Evolutionary conservation across 768 basidiomycete genomes (phyloP).

Genomic region (Calocera viscosa): DNA sequence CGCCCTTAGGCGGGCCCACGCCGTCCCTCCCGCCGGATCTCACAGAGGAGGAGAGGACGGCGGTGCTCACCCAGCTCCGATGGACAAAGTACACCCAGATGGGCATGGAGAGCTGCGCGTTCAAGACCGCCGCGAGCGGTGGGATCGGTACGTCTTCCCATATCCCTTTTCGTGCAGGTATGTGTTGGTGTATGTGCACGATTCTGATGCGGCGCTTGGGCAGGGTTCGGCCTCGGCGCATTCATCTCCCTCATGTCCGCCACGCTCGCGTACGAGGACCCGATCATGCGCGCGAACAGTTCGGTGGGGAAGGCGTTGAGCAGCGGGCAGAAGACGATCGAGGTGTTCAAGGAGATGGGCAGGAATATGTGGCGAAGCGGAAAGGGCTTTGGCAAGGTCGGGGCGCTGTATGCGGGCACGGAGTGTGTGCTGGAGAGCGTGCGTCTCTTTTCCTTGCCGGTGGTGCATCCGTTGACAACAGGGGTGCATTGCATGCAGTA

Average conservation of each 20-base stretch:
- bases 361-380: conserved; percentile 80
- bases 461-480: neutral
- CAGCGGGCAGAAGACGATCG: conserved; percentile 64
- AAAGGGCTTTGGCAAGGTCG: conserved; percentile 88
- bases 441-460: conserved; percentile 29
- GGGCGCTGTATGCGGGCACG: conserved; percentile 83
- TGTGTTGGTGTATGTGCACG: neutral
- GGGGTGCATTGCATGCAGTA: conserved; percentile 43
- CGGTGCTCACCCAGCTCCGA: conserved; percentile 56
- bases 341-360: conserved; percentile 90
- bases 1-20: neutral
- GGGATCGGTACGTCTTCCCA: conserved; percentile 55
- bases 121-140: conserved; percentile 71
- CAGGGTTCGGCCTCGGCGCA: conserved; percentile 84
- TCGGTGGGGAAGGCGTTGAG: conserved; percentile 32
- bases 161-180: neutral
- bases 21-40: conserved; percentile 56
- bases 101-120: conserved; percentile 76
- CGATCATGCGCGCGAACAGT: conserved; percentile 55
- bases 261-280: conserved; percentile 92
- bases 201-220: neutral
- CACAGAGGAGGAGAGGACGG: conserved; percentile 63
- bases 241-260: conserved; percentile 96
- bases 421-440: conserved; percentile 94
- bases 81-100: conserved; percentile 57